These are phyloP conservation scores for Epichloe baconii DNA, from an alignment of 2,329 filamentous ascomycete genomes.

Conservation along the genomic window DNA sequence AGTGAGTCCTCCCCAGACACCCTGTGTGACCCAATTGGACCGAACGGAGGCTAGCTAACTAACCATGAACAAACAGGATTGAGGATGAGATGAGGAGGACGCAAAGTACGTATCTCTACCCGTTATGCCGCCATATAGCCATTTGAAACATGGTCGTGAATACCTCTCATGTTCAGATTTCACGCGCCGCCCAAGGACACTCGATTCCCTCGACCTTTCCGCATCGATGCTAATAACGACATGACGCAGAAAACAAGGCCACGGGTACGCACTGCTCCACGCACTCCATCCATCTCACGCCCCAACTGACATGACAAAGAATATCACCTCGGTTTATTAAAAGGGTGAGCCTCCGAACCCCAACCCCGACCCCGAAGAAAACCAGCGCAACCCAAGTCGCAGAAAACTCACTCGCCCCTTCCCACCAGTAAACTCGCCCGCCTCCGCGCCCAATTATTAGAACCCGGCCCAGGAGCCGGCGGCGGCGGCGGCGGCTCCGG, in stretches of 20 bases:
- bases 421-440: slow-evolving; percentile 76
- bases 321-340: slow-evolving; percentile 94
- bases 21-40: slow-evolving; percentile 1
- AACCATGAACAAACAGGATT: slow-evolving; percentile 50
- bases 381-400: slow-evolving; percentile 30
- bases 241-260: slow-evolving; percentile 78
- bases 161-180: too few species aligned
- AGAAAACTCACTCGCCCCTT: slow-evolving; percentile 33
- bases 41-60: slow-evolving; percentile 6
- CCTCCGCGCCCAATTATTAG: slow-evolving; percentile 83
- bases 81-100: slow-evolving; percentile 99
- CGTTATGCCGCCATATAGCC: background rate
- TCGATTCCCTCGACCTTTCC: background rate
- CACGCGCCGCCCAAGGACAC: too few species aligned
- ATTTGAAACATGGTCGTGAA: background rate
- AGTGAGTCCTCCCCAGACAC: slow-evolving; percentile 42
- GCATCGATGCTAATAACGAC: slow-evolving; percentile 20
- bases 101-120: slow-evolving; percentile 58
- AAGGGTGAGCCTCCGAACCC: slow-evolving; percentile 51
- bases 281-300: background rate
- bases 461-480: slow-evolving; percentile 70
- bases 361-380: background rate
- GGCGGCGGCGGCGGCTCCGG: slow-evolving; percentile 66
- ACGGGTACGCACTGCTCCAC: slow-evolving; percentile 53
- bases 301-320: slow-evolving; percentile 47